Evolutionary conservation across 306 rosid species (phyloP).

Genomic region (Calophaca sinica): DNA sequence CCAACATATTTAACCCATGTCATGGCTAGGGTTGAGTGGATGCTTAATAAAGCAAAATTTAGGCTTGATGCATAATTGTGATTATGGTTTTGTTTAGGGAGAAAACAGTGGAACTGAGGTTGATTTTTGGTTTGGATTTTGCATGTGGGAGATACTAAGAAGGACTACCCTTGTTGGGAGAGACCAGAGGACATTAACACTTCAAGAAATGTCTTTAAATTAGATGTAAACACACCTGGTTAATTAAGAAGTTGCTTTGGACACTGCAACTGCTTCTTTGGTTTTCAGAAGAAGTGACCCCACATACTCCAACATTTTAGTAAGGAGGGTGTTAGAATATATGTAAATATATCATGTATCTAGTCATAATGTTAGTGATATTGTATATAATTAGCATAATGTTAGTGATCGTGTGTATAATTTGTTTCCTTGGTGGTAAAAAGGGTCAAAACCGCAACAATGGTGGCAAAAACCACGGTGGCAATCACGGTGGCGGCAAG

Average conservation of each 20-base stretch:
- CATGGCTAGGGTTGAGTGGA: no score
- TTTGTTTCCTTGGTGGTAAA: no score
- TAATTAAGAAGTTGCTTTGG: slow-evolving; percentile 94
- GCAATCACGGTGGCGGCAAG: no score
- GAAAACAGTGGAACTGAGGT: not conserved
- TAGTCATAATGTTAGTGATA: no score
- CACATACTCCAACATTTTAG: slow-evolving; percentile 68
- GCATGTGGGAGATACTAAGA: slow-evolving; percentile 90
- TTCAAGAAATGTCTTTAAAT: slow-evolving; percentile 77
- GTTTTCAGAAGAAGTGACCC: slow-evolving; percentile 89
- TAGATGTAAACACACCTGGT: slow-evolving; percentile 79
- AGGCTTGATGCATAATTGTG: not conserved
- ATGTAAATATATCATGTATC: no score
- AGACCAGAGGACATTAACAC: slow-evolving; percentile 98
- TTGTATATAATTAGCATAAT: no score
- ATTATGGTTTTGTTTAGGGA: not conserved
- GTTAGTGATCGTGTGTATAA: no score
- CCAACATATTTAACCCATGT: no score
- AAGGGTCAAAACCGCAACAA: no score
- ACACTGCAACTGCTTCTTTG: slow-evolving; percentile 93
- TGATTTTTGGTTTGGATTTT: slow-evolving; percentile 25
- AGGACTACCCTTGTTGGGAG: slow-evolving; percentile 96
- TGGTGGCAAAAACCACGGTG: no score
- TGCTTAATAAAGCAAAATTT: no score
- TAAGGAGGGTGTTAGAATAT: no score